A percentile compares a stretch with the other conserved stretches of the same genome.
Conservation (phyloP, 148 eudicot genomes). For the Diospyros kaki region DNA sequence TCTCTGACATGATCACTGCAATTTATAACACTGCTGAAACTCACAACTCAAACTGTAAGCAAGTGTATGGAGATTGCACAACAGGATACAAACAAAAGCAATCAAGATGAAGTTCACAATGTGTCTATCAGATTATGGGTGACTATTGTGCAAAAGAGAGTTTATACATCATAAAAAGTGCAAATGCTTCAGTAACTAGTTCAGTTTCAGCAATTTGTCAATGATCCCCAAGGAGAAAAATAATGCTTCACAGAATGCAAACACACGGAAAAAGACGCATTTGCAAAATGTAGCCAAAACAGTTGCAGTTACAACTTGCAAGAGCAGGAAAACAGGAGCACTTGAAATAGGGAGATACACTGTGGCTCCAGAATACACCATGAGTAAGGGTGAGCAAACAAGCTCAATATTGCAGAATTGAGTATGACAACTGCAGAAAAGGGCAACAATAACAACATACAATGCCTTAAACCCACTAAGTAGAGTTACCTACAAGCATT, state of each 20-base stretch:
- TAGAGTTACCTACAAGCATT: too few relatives aligned
- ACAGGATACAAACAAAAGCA: background rate
- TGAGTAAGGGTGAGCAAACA: background rate
- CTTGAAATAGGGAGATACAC: background rate
- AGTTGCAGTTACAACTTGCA: too few relatives aligned
- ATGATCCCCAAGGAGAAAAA: background rate
- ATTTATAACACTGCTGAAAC: background rate
- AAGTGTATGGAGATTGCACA: background rate
- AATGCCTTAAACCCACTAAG: too few relatives aligned
- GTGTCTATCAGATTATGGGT: too few relatives aligned
- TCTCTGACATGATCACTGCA: slow-evolving; percentile 3
- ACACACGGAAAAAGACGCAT: too few relatives aligned
- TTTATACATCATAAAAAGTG: too few relatives aligned
- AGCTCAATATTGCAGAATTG: background rate
- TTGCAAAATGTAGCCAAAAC: too few relatives aligned
- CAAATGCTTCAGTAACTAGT: too few relatives aligned
- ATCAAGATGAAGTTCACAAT: slow-evolving; percentile 2
- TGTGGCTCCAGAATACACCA: background rate
- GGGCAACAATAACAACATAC: background rate
- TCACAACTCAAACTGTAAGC: background rate
- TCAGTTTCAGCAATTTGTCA: too few relatives aligned
- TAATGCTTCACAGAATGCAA: background rate
- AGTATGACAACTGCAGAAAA: background rate
- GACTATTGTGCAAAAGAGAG: too few relatives aligned
- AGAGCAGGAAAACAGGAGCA: background rate